Evolutionary conservation across 768 basidiomycete genomes (phyloP), one percentile per base, ranked within the genome.

Genomic region (Neoboletus magnificus): DNA sequence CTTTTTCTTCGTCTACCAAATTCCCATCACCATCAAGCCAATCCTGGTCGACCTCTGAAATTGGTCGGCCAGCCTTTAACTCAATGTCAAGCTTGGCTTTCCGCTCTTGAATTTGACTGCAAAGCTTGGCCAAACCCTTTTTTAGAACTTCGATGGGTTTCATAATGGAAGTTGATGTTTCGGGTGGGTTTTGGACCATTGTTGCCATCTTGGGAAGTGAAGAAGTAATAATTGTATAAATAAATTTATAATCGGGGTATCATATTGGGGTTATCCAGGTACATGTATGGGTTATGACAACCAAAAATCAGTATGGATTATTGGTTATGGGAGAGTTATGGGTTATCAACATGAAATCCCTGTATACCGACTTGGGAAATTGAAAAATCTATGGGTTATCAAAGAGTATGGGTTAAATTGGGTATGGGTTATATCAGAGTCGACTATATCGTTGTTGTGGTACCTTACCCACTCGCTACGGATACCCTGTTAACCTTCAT

Each of bases 1-100:
- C 35, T 20, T 15, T 0, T 40, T 43, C 33, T n/a, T 59, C 32
- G 15, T 56, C 45, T 18, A 55, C 15, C n/a, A 51, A 11, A 32
- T 55, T 58, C 6, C 49, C 48, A 5, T 45, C 22, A 43, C 40
- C 22, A 36, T 55, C 53, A 9, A 71, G 45, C 65, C 65, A 71
- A 3, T 62, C 44, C 42, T 64, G 32, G 23, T 68, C 65, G 29
- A 23, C 37, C 2, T 54, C 42, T 32, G 57, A 61, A 13, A 69
- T 57, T 12, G 49, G 18, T 33, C 52, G 39, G 18, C 52, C 46
- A 33, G 53, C 41, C 41, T 52, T 53, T 4, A 62, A 37, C 20
- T 57, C 27, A 7, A 20, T 27, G 2, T 53, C 11, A 16, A 68
- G 54, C 32, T 23, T 37, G 1, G 53, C 40, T 37, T 58, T 62